A percentile compares a stretch with the other conserved stretches of the same genome.
phyloP scores from a whole-genome alignment of 2,329 filamentous ascomycete genomes.

The Exophiala aquamarina region DNA sequence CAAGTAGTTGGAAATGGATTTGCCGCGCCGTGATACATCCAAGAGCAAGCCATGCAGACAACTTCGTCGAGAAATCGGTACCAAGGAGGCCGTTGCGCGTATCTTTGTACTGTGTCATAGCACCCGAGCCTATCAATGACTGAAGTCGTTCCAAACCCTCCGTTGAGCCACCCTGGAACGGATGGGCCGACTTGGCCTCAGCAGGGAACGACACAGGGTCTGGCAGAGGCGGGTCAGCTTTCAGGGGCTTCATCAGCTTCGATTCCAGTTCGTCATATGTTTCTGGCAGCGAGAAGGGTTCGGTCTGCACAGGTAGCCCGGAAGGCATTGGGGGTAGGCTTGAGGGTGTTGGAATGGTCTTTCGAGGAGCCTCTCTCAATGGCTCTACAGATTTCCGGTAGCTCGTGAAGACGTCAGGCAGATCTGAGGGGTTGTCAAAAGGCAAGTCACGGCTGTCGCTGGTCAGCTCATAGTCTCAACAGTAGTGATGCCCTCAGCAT shows the following conservation, averaged over 20 bases:
- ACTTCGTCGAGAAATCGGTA: slow-evolving; percentile 70
- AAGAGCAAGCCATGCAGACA: slow-evolving; percentile 71
- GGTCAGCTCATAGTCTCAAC: slow-evolving; percentile 1
- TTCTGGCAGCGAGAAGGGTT: slow-evolving; percentile 64
- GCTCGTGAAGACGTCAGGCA: slow-evolving; percentile 73
- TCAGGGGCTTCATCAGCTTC: slow-evolving; percentile 60
- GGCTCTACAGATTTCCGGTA: slow-evolving; percentile 74
- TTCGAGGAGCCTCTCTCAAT: slow-evolving; percentile 63
- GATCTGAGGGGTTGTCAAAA: slow-evolving; percentile 55
- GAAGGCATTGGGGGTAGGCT: slow-evolving; percentile 60
- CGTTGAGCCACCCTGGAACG: slow-evolving; percentile 68
- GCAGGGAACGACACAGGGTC: slow-evolving; percentile 54
- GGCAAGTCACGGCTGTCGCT: slow-evolving; percentile 64
- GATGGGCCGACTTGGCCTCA: slow-evolving; percentile 59
- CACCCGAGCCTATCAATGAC: slow-evolving; percentile 61
- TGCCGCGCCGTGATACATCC: slow-evolving; percentile 73
- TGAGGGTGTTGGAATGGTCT: slow-evolving; percentile 54
- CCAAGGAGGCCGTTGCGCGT: slow-evolving; percentile 72
- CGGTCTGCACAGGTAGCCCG: slow-evolving; percentile 57
- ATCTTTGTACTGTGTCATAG: slow-evolving; percentile 65
- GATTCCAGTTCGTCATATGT: slow-evolving; percentile 54
- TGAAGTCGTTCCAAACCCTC: slow-evolving; percentile 58
- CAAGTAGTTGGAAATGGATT: slow-evolving; percentile 65
- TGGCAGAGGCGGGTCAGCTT: slow-evolving; percentile 47
- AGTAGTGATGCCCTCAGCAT: too few species aligned